These are phyloP conservation scores for Lathyrus oleraceus DNA, from an alignment of 306 rosid genomes.

Conservation along the genomic window DNA sequence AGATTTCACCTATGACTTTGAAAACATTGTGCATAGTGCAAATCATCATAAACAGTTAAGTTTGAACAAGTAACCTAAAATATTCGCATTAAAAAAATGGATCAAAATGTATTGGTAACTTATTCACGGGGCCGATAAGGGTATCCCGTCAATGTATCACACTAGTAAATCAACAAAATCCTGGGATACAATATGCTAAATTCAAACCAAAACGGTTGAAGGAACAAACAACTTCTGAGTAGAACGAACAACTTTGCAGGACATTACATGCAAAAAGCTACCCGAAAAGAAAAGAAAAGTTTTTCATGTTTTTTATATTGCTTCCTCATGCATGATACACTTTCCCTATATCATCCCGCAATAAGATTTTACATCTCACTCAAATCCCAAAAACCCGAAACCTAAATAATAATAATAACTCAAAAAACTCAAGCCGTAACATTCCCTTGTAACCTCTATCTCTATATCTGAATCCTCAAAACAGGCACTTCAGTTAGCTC, in stretches of 20 bases:
- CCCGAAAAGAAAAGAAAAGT: conserved; percentile 37
- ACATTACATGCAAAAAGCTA: conserved; percentile 67
- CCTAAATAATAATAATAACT: conserved; percentile 60
- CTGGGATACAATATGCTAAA: conserved; percentile 67
- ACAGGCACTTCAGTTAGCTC: conserved; percentile 77
- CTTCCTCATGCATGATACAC: conserved; percentile 89
- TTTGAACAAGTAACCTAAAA: conserved; percentile 39
- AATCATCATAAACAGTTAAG: conserved; percentile 19
- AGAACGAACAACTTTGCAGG: conserved; percentile 60
- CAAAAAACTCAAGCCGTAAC: conserved; percentile 82
- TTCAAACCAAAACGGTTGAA: conserved; percentile 58
- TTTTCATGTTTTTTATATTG: conserved; percentile 55
- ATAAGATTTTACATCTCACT: conserved; percentile 99
- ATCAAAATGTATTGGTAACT: conserved; percentile 57
- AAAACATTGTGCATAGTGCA: conserved; percentile 15
- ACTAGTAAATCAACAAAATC: conserved; percentile 64
- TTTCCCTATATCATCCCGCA: conserved; percentile 96
- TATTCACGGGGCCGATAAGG: conserved; percentile 75
- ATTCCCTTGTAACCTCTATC: conserved; percentile 74
- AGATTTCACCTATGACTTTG: conserved; percentile 1
- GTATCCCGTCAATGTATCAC: conserved; percentile 76
- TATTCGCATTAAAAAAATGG: conserved; percentile 41
- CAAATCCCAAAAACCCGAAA: conserved; percentile 57
- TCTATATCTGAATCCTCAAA: conserved; percentile 78
- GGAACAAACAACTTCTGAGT: conserved; percentile 58